Evolutionary conservation across 73 alveolate genomes (phyloP).

Genomic region (Blepharisma japonicum): DNA sequence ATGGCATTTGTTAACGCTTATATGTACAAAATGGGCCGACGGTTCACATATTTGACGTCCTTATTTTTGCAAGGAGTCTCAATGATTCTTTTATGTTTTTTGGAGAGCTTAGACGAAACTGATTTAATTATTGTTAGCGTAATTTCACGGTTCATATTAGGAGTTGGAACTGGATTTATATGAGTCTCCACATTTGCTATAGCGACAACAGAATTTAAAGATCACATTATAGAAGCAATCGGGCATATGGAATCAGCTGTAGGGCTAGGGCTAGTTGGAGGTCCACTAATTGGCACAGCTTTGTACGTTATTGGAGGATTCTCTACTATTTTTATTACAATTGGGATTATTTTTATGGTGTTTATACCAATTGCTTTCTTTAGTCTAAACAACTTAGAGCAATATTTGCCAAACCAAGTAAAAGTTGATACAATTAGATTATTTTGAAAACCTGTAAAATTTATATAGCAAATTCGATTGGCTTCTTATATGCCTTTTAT

Average conservation of each 20-base stretch:
- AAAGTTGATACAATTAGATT: no score
- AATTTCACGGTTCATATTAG: not conserved
- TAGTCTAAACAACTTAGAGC: no score
- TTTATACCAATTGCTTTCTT: no score
- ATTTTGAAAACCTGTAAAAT: not conserved
- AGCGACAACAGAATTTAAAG: conserved; percentile 6
- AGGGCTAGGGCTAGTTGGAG: not conserved
- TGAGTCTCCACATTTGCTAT: not conserved
- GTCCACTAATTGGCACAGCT: not conserved
- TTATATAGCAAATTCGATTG: not conserved
- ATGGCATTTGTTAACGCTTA: not conserved
- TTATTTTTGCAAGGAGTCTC: not conserved
- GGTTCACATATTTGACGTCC: no score
- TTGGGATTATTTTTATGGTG: no score
- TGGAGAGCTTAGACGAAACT: not conserved
- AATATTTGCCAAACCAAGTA: no score
- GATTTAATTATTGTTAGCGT: not conserved
- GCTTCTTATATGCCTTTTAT: not conserved
- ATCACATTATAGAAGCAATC: not conserved
- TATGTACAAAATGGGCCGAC: conserved; percentile 4
- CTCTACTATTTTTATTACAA: no score
- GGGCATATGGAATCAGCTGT: not conserved
- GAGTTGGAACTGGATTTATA: not conserved
- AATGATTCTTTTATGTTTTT: not conserved
- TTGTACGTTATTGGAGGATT: not conserved